Conservation (phyloP, 2,329 filamentous ascomycete genomes). For the Bretziella fagacearum region DNA sequence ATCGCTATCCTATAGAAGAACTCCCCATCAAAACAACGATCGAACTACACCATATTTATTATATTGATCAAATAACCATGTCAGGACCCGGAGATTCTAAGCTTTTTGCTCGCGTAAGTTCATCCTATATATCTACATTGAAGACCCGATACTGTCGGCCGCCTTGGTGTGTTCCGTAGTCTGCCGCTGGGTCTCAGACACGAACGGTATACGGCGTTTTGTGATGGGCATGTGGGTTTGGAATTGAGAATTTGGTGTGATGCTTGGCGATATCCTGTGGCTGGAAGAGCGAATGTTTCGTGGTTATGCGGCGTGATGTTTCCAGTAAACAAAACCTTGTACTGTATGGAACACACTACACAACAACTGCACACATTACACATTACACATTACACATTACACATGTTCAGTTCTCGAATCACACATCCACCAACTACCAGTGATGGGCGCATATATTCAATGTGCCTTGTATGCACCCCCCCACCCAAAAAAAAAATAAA, state of each 20-base stretch:
- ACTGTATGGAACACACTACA: neutral
- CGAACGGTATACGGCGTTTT: neutral
- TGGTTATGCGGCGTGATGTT: neutral
- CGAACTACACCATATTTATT: neutral
- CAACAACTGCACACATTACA: too few species aligned
- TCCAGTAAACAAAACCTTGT: neutral
- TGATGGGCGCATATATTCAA: neutral
- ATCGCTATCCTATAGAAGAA: too few species aligned
- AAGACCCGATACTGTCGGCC: neutral
- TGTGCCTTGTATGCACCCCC: neutral
- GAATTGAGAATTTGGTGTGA: neutral
- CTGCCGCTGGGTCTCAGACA: neutral
- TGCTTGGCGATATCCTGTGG: neutral
- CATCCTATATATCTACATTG: neutral
- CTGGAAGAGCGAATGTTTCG: neutral
- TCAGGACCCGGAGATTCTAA: constrained; percentile 68
- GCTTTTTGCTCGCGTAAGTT: constrained; percentile 86
- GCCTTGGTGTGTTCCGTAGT: neutral
- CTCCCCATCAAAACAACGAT: neutral
- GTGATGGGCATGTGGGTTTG: neutral
- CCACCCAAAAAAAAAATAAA: too few species aligned
- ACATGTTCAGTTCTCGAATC: neutral
- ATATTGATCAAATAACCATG: too few species aligned
- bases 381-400: neutral
- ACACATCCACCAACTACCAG: neutral